Conservation (phyloP, 306 rosid species). For the Senna siamea region DNA sequence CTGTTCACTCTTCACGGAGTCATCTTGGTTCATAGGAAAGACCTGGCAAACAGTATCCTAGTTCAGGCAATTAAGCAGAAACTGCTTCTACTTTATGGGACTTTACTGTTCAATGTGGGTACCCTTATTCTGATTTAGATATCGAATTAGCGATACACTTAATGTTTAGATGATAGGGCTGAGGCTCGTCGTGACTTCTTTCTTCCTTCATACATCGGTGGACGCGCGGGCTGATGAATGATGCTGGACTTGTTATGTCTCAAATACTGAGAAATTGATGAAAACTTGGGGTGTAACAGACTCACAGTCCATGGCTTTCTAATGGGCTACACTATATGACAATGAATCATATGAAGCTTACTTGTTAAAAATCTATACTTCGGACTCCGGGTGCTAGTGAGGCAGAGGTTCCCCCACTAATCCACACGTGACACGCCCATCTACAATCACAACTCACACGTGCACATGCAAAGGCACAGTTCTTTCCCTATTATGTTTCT, state of each 20-base stretch:
- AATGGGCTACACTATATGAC: too few relatives aligned
- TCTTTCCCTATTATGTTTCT: background rate
- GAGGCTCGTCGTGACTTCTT: slow-evolving; percentile 9
- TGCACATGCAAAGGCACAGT: too few relatives aligned
- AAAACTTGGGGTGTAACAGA: too few relatives aligned
- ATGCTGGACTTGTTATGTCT: background rate
- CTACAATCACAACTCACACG: background rate
- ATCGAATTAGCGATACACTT: too few relatives aligned
- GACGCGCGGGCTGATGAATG: background rate
- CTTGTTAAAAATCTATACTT: background rate
- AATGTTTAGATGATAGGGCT: too few relatives aligned
- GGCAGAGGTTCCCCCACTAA: too few relatives aligned
- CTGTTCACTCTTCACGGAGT: background rate
- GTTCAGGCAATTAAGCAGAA: background rate
- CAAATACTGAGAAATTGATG: background rate
- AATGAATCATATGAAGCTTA: too few relatives aligned
- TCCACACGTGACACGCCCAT: background rate
- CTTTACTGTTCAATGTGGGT: too few relatives aligned
- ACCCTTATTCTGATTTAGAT: too few relatives aligned
- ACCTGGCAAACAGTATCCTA: background rate
- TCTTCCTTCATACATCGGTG: background rate
- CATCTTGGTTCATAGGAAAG: too few relatives aligned
- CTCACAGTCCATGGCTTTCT: background rate
- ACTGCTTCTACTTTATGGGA: too few relatives aligned
- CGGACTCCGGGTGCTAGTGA: background rate